Evolutionary conservation across 768 basidiomycete species (phyloP), one percentile per base, ranked within the genome.

Genomic region (Phylloporus rhodoxanthus): DNA sequence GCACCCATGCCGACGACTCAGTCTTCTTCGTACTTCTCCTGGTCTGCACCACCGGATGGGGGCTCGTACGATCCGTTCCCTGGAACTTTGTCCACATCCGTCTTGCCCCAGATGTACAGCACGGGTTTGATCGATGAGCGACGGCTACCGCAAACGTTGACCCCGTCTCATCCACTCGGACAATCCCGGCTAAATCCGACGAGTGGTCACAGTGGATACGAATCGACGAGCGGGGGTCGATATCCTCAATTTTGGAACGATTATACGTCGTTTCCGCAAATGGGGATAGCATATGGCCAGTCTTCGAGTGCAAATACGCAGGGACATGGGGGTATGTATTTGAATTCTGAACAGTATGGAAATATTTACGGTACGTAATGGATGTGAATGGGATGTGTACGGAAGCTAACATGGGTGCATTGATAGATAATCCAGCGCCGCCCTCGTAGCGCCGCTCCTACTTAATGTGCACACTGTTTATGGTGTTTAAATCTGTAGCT

Each of bases 51-150:
- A 1, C 51, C 66, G n/a, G 68, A 58, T 4, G 58, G 57, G 32
- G 39, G 56, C 3, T 53, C 61, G 26, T 65, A 69, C 51, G 65
- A 47, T 73, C 74, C 65, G 1, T 67, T 65, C 58, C 61, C 73
- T 20, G 73, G 72, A 6, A 72, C 77, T 38, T 58, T 87, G 37
- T 84, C 86, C 19, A 87, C 86, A 15, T 82, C 84, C 1, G 84
- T 85, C 21, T 74, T 88, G 37, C 84, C 86, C 0, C 85, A 86
- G 54, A 70, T 83, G 57, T 88, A 86, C 61, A 87, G 84, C 67
- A 85, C 85, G 4, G 85, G 85, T 0, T 67, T 87, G 41, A 73
- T 78, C 3, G 82, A 81, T 52, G 78, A 79, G 34, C 70, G 74
- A 32, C 72, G 73, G 9, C 45, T 42, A 15, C 52, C 47, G 0